Percentiles rank a stretch among this genome's conserved stretches.
Evolutionary conservation across 2,329 filamentous ascomycete species (phyloP).

Genomic region (Penicillium sp.): DNA sequence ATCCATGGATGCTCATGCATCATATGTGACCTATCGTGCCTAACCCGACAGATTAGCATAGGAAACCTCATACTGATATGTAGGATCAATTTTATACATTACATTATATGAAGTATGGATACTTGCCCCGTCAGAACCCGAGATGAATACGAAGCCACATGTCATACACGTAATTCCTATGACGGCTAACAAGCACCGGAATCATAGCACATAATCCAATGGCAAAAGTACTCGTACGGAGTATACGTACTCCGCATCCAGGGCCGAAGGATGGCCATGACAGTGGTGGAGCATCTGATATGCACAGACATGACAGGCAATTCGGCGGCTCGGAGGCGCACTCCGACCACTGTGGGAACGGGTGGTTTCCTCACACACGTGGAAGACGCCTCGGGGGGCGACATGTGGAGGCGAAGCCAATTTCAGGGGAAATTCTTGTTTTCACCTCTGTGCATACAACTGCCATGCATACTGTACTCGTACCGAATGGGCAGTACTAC

Average conservation of each 20-base stretch:
- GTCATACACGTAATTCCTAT: too few species aligned
- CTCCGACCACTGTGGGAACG: background rate
- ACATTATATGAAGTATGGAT: too few species aligned
- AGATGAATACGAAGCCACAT: too few species aligned
- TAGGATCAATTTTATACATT: too few species aligned
- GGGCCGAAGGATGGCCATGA: background rate
- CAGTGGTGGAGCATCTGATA: background rate
- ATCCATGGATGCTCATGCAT: background rate
- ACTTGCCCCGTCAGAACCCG: too few species aligned
- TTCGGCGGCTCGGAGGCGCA: background rate
- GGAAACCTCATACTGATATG: too few species aligned
- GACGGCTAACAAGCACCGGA: too few species aligned
- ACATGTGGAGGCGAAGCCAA: slow-evolving; percentile 1
- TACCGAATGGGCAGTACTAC: background rate
- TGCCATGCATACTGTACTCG: background rate
- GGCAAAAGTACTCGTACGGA: too few species aligned
- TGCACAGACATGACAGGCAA: slow-evolving; percentile 1
- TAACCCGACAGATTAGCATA: background rate
- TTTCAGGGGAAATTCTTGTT: background rate
- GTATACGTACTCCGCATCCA: background rate
- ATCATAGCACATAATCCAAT: too few species aligned
- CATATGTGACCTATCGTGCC: background rate
- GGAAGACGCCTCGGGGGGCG: background rate
- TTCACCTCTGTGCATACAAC: background rate
- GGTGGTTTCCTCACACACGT: background rate